Evolutionary conservation across 2,329 filamentous ascomycete genomes (phyloP).

Genomic region (Ophiostoma montium): DNA sequence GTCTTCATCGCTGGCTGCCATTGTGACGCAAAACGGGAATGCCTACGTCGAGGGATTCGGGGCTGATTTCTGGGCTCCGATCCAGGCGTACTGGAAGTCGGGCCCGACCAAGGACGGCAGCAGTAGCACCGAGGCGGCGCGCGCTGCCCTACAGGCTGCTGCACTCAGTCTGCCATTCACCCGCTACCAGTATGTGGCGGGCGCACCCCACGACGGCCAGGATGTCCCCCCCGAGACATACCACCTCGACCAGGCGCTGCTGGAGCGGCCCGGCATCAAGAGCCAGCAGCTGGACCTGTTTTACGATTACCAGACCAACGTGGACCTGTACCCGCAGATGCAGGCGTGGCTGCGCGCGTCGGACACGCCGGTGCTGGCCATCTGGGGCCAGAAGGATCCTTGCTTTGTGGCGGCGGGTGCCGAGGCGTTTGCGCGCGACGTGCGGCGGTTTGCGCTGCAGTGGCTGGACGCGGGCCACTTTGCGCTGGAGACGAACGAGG

Average conservation of each 20-base stretch:
- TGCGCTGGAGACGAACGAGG: slow-evolving; percentile 26
- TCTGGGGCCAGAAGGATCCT: slow-evolving; percentile 44
- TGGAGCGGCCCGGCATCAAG: slow-evolving; percentile 31
- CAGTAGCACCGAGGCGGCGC: slow-evolving; percentile 6
- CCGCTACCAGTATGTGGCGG: slow-evolving; percentile 30
- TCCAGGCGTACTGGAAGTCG: slow-evolving; percentile 31
- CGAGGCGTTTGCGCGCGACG: slow-evolving; percentile 37
- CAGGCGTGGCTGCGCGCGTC: slow-evolving; percentile 38
- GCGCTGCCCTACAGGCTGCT: slow-evolving; percentile 21
- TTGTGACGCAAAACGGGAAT: slow-evolving; percentile 47
- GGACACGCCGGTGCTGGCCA: slow-evolving; percentile 35
- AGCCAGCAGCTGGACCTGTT: slow-evolving; percentile 43
- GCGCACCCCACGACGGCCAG: slow-evolving; percentile 20
- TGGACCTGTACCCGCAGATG: slow-evolving; percentile 37
- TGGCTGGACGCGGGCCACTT: slow-evolving; percentile 44
- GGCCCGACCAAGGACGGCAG: slow-evolving; percentile 15
- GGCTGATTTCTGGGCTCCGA: slow-evolving; percentile 32
- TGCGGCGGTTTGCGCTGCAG: slow-evolving; percentile 30
- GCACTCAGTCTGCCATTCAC: slow-evolving; percentile 26
- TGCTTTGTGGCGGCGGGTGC: slow-evolving; percentile 37
- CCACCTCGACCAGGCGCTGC: slow-evolving; percentile 35
- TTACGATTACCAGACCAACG: slow-evolving; percentile 41
- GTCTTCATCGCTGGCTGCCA: slow-evolving; percentile 20
- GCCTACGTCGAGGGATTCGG: slow-evolving; percentile 43
- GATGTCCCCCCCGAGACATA: slow-evolving; percentile 31